phyloP scores from a whole-genome alignment of 371 early-diverging fungal species.

The Saksenaea oblongispora region DNA sequence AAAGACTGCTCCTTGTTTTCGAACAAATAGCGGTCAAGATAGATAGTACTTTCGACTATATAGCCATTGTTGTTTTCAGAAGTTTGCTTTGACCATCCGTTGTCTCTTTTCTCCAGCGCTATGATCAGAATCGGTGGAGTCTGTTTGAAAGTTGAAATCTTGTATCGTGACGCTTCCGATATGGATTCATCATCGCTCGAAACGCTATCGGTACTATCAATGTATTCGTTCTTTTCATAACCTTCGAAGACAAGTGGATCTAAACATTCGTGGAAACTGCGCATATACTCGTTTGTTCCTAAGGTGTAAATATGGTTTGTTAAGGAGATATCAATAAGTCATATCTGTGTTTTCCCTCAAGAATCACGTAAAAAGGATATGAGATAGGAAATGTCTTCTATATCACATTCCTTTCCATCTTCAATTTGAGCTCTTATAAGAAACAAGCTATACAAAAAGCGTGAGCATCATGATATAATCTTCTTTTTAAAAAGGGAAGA shows the following conservation, averaged over 20 bases:
- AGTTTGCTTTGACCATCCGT: background rate
- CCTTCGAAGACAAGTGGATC: slow-evolving; percentile 43
- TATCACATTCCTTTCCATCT: slow-evolving; percentile 9
- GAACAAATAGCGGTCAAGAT: slow-evolving; percentile 43
- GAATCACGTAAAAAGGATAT: background rate
- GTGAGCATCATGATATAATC: background rate
- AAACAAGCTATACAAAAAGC: slow-evolving; percentile 17
- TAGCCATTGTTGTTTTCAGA: slow-evolving; percentile 9
- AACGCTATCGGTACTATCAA: background rate
- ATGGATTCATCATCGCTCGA: slow-evolving; percentile 3
- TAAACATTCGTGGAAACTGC: slow-evolving; percentile 39
- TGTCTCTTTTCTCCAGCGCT: slow-evolving; percentile 24
- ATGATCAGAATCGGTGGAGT: slow-evolving; percentile 41
- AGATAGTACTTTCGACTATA: slow-evolving; percentile 31
- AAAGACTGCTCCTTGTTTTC: slow-evolving; percentile 30
- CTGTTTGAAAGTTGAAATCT: slow-evolving; percentile 36
- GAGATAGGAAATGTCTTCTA: slow-evolving; percentile 22
- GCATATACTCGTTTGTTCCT: slow-evolving; percentile 14
- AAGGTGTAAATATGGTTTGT: slow-evolving; percentile 17
- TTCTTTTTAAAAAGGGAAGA: too few species aligned
- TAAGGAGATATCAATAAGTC: slow-evolving; percentile 11
- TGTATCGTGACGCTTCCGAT: slow-evolving; percentile 6
- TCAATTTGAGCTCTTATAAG: slow-evolving; percentile 17
- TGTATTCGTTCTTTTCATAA: slow-evolving; percentile 4
- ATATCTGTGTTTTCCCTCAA: background rate